phyloP scores from a whole-genome alignment of 768 basidiomycete genomes.

The Hemileccinum rubropunctum region DNA sequence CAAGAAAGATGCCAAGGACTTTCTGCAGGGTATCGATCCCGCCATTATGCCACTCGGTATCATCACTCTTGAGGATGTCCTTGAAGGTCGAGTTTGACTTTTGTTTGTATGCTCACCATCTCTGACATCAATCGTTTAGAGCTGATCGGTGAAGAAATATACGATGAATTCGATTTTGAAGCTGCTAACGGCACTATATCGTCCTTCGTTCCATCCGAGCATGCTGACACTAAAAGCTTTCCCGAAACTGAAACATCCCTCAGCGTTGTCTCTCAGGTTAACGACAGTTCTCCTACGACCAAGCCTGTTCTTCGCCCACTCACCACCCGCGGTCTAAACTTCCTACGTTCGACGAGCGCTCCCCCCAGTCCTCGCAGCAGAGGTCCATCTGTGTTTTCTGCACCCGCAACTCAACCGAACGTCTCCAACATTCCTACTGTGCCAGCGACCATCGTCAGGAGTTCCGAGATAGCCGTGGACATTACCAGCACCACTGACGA shows the following conservation, averaged over 20 bases:
- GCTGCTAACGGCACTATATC: constrained; percentile 60
- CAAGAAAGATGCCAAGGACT: constrained; percentile 76
- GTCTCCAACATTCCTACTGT: background rate
- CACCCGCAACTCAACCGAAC: background rate
- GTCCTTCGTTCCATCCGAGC: constrained; percentile 37
- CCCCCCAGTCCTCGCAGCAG: constrained; percentile 48
- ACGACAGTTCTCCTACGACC: constrained; percentile 11
- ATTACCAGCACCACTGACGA: background rate
- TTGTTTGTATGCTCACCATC: background rate
- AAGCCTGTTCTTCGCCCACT: constrained; percentile 37
- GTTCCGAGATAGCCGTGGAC: background rate
- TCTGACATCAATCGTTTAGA: constrained; percentile 43
- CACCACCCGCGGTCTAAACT: constrained; percentile 46
- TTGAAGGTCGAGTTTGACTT: constrained; percentile 59
- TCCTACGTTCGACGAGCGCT: constrained; percentile 55
- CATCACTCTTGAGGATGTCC: constrained; percentile 89
- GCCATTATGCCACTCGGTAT: constrained; percentile 85
- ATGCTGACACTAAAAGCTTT: constrained; percentile 33
- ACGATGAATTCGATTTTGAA: constrained; percentile 85
- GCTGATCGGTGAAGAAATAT: constrained; percentile 90
- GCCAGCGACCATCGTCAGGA: background rate
- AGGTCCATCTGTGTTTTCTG: constrained; percentile 2
- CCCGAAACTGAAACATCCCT: constrained; percentile 17
- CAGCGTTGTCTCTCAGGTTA: constrained; percentile 4
- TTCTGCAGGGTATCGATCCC: constrained; percentile 79